Percentiles rank a stretch among this genome's conserved stretches.
Conservation (phyloP, 2,329 filamentous ascomycete species). For the Ascochyta lentis region DNA sequence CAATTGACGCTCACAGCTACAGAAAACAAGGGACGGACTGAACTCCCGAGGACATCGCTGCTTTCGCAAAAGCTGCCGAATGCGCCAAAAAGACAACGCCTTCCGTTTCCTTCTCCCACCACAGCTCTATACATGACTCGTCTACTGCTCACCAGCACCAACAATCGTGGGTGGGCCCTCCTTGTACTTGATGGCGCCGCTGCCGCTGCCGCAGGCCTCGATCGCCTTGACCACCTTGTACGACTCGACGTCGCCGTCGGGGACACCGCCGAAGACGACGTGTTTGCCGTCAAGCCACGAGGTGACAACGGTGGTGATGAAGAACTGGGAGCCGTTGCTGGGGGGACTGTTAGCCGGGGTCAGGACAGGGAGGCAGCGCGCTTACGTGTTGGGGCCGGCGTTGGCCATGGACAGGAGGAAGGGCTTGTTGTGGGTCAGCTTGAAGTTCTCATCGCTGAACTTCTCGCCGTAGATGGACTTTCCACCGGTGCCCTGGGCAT, state of each 20-base stretch:
- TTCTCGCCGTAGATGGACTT: constrained; percentile 96
- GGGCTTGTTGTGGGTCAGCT: constrained; percentile 72
- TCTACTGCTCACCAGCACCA: constrained; percentile 57
- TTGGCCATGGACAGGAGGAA: constrained; percentile 95
- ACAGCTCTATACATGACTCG: constrained; percentile 10
- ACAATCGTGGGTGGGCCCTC: constrained; percentile 62
- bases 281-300: constrained; percentile 78
- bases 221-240: constrained; percentile 64
- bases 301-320: constrained; percentile 73
- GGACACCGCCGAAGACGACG: constrained; percentile 83
- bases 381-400: constrained; percentile 88
- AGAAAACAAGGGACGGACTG: constrained; percentile 18
- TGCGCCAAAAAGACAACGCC: constrained; percentile 13
- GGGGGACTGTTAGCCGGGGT: constrained; percentile 20
- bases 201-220: constrained; percentile 64
- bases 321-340: constrained; percentile 76
- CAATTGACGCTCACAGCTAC: constrained; percentile 30
- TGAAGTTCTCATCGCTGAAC: constrained; percentile 94
- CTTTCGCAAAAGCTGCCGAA: constrained; percentile 14
- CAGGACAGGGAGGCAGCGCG: constrained; percentile 9
- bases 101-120: constrained; percentile 14
- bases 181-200: constrained; percentile 60
- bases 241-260: constrained; percentile 59
- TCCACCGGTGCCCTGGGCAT: constrained; percentile 78
- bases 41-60: constrained; percentile 10